Conservation (phyloP, 352 stramenopile genomes). For the Phytophthora melonis region DNA sequence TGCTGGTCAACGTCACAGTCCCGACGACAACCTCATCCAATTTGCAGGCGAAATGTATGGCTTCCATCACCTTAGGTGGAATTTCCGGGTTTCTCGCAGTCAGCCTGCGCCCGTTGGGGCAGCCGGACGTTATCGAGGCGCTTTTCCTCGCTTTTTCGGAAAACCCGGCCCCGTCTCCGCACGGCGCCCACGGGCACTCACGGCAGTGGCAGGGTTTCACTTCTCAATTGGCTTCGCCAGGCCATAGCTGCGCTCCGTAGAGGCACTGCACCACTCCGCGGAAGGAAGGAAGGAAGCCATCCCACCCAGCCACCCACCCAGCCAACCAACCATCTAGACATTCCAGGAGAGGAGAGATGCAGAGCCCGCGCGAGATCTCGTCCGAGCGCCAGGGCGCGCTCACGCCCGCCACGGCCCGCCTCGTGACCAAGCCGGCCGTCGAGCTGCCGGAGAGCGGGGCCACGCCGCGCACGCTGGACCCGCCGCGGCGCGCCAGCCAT, state of each 20-base stretch:
- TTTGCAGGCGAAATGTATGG: neutral
- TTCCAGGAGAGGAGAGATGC: constrained; percentile 18
- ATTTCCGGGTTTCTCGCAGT: constrained; percentile 27
- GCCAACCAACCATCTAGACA: neutral
- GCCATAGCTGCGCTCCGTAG: constrained; percentile 32
- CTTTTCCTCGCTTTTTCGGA: constrained; percentile 50
- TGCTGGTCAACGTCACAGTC: neutral
- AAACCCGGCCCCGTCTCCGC: constrained; percentile 32
- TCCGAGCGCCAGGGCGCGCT: constrained; percentile 71
- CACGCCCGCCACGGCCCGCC: constrained; percentile 66
- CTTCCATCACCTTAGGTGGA: constrained; percentile 26
- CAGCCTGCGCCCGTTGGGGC: constrained; percentile 30
- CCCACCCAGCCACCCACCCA: neutral
- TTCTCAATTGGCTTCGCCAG: constrained; percentile 30
- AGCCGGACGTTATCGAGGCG: constrained; percentile 37
- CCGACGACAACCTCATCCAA: too few species aligned
- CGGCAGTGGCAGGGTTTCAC: constrained; percentile 16
- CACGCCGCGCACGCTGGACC: constrained; percentile 67
- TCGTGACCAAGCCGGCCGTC: constrained; percentile 59
- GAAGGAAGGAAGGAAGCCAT: constrained; percentile 20
- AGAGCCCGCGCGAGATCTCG: constrained; percentile 76
- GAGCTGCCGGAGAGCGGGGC: constrained; percentile 44
- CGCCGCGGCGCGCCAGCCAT: constrained; percentile 56
- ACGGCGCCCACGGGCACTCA: constrained; percentile 13
- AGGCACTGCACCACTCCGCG: constrained; percentile 15